phyloP scores from a whole-genome alignment of 2,329 filamentous ascomycete species.

The Harringtonia lauricola region DNA sequence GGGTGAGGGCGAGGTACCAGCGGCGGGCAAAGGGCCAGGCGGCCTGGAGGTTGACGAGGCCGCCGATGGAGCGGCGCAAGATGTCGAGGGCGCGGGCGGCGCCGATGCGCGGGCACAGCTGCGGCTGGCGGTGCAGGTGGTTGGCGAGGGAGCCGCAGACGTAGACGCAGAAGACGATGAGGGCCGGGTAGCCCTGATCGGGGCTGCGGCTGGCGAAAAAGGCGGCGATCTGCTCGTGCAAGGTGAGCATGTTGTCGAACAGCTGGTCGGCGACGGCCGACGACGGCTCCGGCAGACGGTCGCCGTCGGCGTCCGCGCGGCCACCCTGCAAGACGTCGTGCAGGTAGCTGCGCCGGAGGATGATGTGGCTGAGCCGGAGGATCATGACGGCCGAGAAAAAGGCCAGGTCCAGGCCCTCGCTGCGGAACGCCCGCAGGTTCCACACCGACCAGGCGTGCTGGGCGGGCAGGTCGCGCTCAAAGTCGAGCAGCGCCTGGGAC shows the following conservation, averaged over 20 bases:
- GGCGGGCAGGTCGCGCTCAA: constrained; percentile 17
- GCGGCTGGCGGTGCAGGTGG: too few relatives aligned
- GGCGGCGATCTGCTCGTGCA: constrained; percentile 23
- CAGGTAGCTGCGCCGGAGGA: constrained; percentile 12
- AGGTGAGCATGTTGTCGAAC: constrained; percentile 21
- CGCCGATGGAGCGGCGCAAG: too few relatives aligned
- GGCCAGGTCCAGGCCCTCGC: constrained; percentile 20
- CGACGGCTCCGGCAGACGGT: too few relatives aligned
- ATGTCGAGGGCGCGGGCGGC: too few relatives aligned
- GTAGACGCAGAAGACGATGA: constrained; percentile 27
- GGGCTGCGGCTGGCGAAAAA: constrained; percentile 4
- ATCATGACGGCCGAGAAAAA: constrained; percentile 22
- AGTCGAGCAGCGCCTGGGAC: constrained; percentile 14
- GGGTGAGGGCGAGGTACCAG: too few relatives aligned
- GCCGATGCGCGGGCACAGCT: too few relatives aligned
- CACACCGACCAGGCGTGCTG: constrained; percentile 20
- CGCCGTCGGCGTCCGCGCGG: too few relatives aligned
- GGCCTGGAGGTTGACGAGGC: too few relatives aligned
- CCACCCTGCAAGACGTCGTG: background rate
- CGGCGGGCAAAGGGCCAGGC: too few relatives aligned
- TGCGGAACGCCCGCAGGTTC: constrained; percentile 23
- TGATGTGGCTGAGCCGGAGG: constrained; percentile 21
- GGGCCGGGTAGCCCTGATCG: constrained; percentile 17
- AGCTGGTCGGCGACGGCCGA: constrained; percentile 13
- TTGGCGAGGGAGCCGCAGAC: constrained; percentile 23